phyloP scores from a whole-genome alignment of 2,329 filamentous ascomycete species.

The Xylariales sp. region DNA sequence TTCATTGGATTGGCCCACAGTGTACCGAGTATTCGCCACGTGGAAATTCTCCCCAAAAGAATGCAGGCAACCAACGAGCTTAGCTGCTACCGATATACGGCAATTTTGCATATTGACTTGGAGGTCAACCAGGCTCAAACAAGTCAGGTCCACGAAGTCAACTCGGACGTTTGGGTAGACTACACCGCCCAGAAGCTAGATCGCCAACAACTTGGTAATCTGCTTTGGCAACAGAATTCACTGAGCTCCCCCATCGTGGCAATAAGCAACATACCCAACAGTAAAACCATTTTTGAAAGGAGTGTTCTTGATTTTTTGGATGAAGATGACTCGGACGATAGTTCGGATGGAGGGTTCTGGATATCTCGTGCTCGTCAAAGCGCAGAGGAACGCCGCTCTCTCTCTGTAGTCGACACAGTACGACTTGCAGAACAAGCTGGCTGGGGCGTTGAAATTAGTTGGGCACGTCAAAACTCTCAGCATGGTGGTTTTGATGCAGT shows the following conservation, averaged over 20 bases:
- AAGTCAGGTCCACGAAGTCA: too few relatives aligned
- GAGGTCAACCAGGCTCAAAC: too few relatives aligned
- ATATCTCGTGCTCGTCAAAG: neutral
- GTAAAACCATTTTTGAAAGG: neutral
- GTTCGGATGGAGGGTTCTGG: too few relatives aligned
- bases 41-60: neutral
- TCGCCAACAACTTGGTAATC: neutral
- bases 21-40: neutral
- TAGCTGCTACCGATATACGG: neutral
- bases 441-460: neutral
- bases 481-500: neutral
- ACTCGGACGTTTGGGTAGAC: neutral
- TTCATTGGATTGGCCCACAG: neutral
- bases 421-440: neutral
- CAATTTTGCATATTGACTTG: neutral
- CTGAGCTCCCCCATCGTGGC: neutral
- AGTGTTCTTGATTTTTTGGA: neutral
- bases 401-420: neutral
- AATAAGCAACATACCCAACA: neutral
- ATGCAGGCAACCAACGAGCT: neutral
- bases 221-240: neutral
- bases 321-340: too few relatives aligned
- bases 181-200: neutral
- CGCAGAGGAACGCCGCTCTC: neutral
- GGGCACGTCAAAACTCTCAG: neutral